Evolutionary conservation across 2,329 filamentous ascomycete genomes (phyloP).

Genomic region (Grosmannia clavigera): DNA sequence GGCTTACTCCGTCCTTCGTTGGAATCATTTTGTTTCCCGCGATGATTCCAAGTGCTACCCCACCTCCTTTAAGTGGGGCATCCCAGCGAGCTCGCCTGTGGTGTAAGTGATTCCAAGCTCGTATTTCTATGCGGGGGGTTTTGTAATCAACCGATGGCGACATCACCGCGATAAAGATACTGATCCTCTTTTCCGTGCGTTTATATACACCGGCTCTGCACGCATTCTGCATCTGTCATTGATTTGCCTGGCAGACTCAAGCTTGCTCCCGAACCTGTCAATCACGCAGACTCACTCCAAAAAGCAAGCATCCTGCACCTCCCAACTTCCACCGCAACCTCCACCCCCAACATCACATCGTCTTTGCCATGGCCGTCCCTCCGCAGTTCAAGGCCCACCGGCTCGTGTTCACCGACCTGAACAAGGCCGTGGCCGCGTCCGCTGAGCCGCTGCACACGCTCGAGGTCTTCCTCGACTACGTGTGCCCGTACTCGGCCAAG

Average conservation of each 20-base stretch:
- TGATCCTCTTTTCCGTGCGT: no score
- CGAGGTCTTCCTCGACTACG: slow-evolving; percentile 73
- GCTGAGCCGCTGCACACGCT: slow-evolving; percentile 43
- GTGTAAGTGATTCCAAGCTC: neutral
- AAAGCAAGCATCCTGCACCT: neutral
- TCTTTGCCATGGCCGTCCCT: slow-evolving; percentile 52
- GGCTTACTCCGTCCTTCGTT: no score
- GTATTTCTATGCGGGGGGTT: neutral
- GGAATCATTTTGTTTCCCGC: no score
- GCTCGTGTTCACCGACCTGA: slow-evolving; percentile 34
- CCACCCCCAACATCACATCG: neutral
- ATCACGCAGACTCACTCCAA: no score
- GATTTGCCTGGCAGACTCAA: no score
- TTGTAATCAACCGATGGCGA: neutral
- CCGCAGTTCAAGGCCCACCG: slow-evolving; percentile 67
- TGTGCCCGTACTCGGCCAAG: slow-evolving; percentile 60
- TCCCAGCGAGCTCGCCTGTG: neutral
- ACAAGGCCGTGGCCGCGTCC: slow-evolving; percentile 21
- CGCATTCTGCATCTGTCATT: no score
- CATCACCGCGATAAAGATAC: neutral
- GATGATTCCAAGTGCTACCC: neutral
- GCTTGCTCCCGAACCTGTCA: no score
- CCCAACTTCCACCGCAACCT: neutral
- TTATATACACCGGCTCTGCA: no score
- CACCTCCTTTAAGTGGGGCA: neutral